Evolutionary conservation across 352 stramenopile species (phyloP), one percentile per base, ranked within the genome.

Genomic region (Pythium utonaiense): DNA sequence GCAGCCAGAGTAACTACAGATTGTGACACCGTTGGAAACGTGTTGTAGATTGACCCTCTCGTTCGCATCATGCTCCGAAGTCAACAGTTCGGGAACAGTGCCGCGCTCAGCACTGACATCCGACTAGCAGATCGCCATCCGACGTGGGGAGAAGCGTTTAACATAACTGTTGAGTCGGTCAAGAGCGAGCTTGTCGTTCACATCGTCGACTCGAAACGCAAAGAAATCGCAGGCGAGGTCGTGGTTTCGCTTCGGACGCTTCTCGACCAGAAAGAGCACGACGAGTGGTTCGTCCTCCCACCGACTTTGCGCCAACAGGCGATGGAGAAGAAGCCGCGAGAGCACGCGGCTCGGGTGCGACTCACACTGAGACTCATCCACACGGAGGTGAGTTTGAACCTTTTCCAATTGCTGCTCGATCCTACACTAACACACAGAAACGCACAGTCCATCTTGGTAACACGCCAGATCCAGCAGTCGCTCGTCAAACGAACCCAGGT

Each of bases 271-370:
- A 83, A 81, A 41, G 59, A 82, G 6, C 74, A 88, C 60, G 66
- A 75, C 12, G 61, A 78, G n/a, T 88, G 82, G 79, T 56, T 80
- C 38, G 44, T 77, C 0, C 53, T 91, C 34, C 78, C 72, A 31
- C 78, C 71, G 30, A 91, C 82, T 25, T 57, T 91, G 16, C 66
- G 71, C 0, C 82, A 91, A 57, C 78, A 88, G 55, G 55, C 83
- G 6, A 42, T 88, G 2, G 82, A 91, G 58, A 75, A 69, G 38
- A 45, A 45, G 0, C 56, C 65, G 13, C 75, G 79, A 3, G 28
- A 56, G 0, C 61, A 68, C n/a, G 59, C 72, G 17, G 78, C 80
- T 8, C 69, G 66, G 42, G 48, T 92, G 16, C 74, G 63, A 34
- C 40, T 89, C 17, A 34, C 56, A 17, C 22, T 77, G 17, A 67